Percentiles rank a stretch among this genome's conserved stretches.
These are phyloP conservation scores for Drosera spatulata DNA, from an alignment of 179 eudicot species.

Conservation along the genomic window DNA sequence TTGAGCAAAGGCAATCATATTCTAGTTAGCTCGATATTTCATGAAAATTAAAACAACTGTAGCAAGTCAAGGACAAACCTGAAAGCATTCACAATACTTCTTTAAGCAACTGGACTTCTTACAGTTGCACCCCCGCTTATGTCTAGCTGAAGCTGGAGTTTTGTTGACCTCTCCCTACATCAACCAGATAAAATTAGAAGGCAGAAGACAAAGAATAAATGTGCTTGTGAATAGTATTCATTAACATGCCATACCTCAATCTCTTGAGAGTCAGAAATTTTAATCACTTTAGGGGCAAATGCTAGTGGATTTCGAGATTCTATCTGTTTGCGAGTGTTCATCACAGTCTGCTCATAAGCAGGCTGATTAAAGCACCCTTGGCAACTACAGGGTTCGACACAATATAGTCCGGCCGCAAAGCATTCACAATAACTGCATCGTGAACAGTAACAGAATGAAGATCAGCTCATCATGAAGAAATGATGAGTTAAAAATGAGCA, in stretches of 20 bases:
- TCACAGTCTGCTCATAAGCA: slow-evolving; percentile 67
- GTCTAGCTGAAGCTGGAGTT: slow-evolving; percentile 49
- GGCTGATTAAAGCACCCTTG: slow-evolving; percentile 88
- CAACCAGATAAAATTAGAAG: not conserved
- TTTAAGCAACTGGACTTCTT: slow-evolving; percentile 49
- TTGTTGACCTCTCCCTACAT: slow-evolving; percentile 25
- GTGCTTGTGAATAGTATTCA: not conserved
- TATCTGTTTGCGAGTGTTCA: slow-evolving; percentile 80
- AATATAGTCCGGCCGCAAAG: slow-evolving; percentile 96
- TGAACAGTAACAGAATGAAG: not conserved
- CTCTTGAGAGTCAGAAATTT: slow-evolving; percentile 29
- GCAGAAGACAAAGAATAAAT: not conserved
- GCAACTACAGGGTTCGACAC: slow-evolving; percentile 90
- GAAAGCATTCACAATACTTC: slow-evolving; percentile 58
- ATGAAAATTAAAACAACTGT: not conserved
- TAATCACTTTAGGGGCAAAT: slow-evolving; percentile 92
- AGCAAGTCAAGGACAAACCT: slow-evolving; percentile 17
- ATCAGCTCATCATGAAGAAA: not conserved
- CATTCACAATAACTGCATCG: slow-evolving; percentile 89
- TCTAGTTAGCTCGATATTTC: slow-evolving; percentile 4
- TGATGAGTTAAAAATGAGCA: no score
- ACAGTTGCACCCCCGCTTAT: slow-evolving; percentile 57
- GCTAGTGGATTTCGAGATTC: slow-evolving; percentile 98
- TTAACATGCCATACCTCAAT: slow-evolving; percentile 27
- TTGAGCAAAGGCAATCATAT: slow-evolving; percentile 2